Conservation (phyloP, 345 rosid species). For the Murraya koenigii region DNA sequence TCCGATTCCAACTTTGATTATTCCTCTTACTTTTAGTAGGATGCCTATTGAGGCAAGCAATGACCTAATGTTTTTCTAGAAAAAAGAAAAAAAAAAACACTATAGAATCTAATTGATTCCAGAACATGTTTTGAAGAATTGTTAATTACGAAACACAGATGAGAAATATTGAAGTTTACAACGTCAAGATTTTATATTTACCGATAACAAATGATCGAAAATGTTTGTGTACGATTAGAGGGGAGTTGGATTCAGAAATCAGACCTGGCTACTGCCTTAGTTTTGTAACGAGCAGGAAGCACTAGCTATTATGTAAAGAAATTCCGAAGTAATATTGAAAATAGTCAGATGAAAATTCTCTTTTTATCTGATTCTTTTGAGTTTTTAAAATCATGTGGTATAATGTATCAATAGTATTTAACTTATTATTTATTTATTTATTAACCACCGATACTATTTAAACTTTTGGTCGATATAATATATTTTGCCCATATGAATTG, state of each 20-base stretch:
- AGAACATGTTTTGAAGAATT: too few relatives aligned
- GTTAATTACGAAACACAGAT: neutral
- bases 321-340: neutral
- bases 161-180: neutral
- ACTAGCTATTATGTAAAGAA: neutral
- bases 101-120: too few relatives aligned
- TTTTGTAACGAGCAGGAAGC: neutral
- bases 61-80: too few relatives aligned
- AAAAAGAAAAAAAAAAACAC: too few relatives aligned
- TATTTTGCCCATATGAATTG: too few relatives aligned
- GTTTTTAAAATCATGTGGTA: too few relatives aligned
- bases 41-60: too few relatives aligned
- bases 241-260: neutral
- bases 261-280: neutral
- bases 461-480: too few relatives aligned
- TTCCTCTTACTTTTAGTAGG: neutral
- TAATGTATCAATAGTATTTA: fast-evolving
- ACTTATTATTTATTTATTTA: too few relatives aligned
- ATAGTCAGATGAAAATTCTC: too few relatives aligned
- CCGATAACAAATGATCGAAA: neutral
- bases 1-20: neutral
- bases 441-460: too few relatives aligned
- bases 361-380: too few relatives aligned
- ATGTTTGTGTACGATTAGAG: neutral
- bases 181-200: neutral